Evolutionary conservation across 1,284 basidiomycete species (phyloP).

Genomic region (Ustilago loliicola): DNA sequence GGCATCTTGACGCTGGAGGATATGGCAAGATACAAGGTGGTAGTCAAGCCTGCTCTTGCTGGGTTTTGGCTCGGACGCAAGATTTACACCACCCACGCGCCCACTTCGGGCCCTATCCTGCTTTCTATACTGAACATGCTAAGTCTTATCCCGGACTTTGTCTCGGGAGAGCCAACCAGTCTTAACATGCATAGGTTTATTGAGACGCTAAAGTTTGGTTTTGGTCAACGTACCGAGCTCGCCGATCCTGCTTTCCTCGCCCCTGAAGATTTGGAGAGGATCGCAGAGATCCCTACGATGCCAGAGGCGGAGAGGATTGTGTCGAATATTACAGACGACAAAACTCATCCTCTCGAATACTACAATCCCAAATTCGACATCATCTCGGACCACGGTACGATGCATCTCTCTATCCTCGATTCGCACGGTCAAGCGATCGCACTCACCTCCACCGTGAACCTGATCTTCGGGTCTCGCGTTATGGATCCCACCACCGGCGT

Average conservation of each 20-base stretch:
- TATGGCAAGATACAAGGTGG: constrained; percentile 78
- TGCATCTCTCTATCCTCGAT: constrained; percentile 71
- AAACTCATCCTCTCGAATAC: constrained; percentile 62
- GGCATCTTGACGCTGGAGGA: constrained; percentile 83
- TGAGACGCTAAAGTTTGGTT: constrained; percentile 71
- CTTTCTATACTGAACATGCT: constrained; percentile 68
- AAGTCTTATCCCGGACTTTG: constrained; percentile 47
- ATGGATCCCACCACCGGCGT: constrained; percentile 60
- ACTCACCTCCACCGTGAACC: constrained; percentile 72
- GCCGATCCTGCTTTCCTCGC: constrained; percentile 72
- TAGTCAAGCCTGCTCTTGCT: constrained; percentile 79
- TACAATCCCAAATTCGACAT: constrained; percentile 71
- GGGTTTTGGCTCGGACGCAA: constrained; percentile 83
- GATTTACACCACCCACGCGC: constrained; percentile 81
- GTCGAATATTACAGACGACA: constrained; percentile 65
- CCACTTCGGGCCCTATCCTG: constrained; percentile 67
- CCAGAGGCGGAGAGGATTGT: constrained; percentile 61
- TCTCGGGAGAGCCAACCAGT: constrained; percentile 24
- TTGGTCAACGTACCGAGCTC: constrained; percentile 71
- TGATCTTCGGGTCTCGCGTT: constrained; percentile 70
- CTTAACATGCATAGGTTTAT: constrained; percentile 71
- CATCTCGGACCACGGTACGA: constrained; percentile 70
- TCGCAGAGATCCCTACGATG: constrained; percentile 48
- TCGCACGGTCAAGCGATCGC: constrained; percentile 70
- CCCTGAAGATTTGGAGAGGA: constrained; percentile 36